phyloP scores from a whole-genome alignment of 306 rosid genomes.

The Pterocarpus santalinus region DNA sequence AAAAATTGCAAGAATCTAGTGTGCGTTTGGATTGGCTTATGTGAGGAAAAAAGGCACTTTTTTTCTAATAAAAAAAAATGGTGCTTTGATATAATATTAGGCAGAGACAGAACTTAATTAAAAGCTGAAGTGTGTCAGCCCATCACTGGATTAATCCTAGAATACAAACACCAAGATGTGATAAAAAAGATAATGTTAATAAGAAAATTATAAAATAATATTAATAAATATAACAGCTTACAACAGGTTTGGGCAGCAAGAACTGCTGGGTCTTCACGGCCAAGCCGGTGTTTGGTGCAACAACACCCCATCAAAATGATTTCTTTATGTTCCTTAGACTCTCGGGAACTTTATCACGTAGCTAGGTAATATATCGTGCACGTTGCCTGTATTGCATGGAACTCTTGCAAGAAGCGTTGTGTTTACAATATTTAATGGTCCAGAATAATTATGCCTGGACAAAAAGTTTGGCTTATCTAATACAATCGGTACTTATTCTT shows the following conservation, averaged over 20 bases:
- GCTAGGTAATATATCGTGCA: not conserved
- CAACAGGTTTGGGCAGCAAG: constrained; percentile 68
- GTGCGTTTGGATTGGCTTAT: too few relatives aligned
- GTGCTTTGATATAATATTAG: too few relatives aligned
- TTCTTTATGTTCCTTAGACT: not conserved
- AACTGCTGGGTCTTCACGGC: constrained; percentile 52
- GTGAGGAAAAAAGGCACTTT: too few relatives aligned
- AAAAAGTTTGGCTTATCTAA: too few relatives aligned
- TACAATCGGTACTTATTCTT: too few relatives aligned
- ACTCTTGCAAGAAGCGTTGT: too few relatives aligned
- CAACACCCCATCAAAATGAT: constrained; percentile 49
- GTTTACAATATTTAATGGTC: too few relatives aligned
- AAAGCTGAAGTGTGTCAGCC: not conserved
- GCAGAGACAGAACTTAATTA: not conserved
- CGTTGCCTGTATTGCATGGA: not conserved
- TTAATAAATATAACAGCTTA: constrained; percentile 33
- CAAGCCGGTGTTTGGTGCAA: constrained; percentile 52
- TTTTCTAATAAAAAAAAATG: too few relatives aligned
- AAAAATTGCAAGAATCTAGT: too few relatives aligned
- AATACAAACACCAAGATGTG: not conserved
- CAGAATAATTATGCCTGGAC: too few relatives aligned
- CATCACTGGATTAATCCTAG: too few relatives aligned
- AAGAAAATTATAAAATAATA: not conserved
- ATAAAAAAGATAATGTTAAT: too few relatives aligned
- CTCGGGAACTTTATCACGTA: not conserved